A percentile compares a stretch with the other conserved stretches of the same genome.
phyloP scores from a whole-genome alignment of 2,329 filamentous ascomycete species.

The Magnaporthiopsis incrustans region DNA sequence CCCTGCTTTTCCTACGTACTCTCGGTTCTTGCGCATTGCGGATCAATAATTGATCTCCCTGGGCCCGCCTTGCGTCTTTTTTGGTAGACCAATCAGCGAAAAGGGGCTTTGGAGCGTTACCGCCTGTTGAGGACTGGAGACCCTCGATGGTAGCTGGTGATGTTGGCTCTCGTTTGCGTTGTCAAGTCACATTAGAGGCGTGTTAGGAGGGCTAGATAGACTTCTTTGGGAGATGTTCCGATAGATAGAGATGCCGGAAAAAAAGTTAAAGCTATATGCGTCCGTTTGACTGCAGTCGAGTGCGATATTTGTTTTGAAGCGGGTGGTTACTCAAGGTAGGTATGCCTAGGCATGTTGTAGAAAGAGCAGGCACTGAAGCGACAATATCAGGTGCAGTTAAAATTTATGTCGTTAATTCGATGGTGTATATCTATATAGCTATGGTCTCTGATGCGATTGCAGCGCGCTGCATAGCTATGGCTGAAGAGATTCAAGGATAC shows the following conservation, averaged over 20 bases:
- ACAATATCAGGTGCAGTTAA: no score
- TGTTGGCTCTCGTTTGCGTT: constrained; percentile 2
- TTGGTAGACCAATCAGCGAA: constrained; percentile 1
- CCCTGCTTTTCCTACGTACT: constrained; percentile 8
- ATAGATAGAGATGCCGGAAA: constrained; percentile 6
- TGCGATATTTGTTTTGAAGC: no score
- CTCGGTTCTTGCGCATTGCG: constrained; percentile 8
- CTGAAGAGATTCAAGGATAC: background rate
- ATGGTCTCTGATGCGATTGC: background rate
- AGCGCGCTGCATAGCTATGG: background rate
- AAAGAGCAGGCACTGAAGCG: background rate
- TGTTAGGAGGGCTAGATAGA: background rate
- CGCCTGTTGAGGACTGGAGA: constrained; percentile 8
- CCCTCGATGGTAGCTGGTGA: constrained; percentile 2
- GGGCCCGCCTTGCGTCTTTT: constrained; percentile 1
- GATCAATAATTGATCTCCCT: constrained; percentile 8
- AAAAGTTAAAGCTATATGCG: background rate
- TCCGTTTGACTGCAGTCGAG: no score
- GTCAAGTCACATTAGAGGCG: background rate
- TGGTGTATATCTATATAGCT: background rate
- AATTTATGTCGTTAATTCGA: background rate
- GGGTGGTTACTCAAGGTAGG: no score
- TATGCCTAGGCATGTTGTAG: no score
- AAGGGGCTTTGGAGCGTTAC: background rate
- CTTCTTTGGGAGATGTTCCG: constrained; percentile 6